A percentile compares a stretch with the other conserved stretches of the same genome.
phyloP scores from a whole-genome alignment of 164 flowering plant species.

The Litsea cubeba region DNA sequence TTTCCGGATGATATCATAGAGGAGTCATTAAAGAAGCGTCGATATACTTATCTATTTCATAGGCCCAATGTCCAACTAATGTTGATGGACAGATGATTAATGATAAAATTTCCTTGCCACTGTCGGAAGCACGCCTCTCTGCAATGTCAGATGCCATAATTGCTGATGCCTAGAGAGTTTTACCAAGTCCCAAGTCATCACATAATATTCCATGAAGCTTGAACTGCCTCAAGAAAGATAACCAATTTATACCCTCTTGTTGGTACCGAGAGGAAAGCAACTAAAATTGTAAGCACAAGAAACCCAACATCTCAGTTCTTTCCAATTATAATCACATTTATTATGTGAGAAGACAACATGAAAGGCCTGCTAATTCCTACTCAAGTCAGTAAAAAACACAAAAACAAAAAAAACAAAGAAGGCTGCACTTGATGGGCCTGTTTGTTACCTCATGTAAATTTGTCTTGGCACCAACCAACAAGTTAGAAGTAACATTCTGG shows the following conservation, averaged over 20 bases:
- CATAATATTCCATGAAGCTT: slow-evolving; percentile 98
- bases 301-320: too few species aligned
- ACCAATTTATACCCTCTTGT: slow-evolving; percentile 99
- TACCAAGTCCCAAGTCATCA: slow-evolving; percentile 99
- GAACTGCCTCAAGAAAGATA: slow-evolving; percentile 85
- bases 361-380: too few species aligned
- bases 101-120: slow-evolving; percentile 38
- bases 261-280: slow-evolving; percentile 65
- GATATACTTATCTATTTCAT: slow-evolving; percentile 92
- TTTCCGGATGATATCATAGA: slow-evolving; percentile 94
- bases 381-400: too few species aligned
- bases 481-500: too few species aligned
- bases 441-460: too few species aligned
- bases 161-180: slow-evolving; percentile 98
- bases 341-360: too few species aligned
- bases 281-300: neutral
- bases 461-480: too few species aligned
- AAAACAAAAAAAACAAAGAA: too few species aligned
- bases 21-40: slow-evolving; percentile 62
- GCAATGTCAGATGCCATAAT: slow-evolving; percentile 93
- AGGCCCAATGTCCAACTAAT: slow-evolving; percentile 98
- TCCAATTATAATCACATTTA: too few species aligned
- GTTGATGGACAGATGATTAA: slow-evolving; percentile 96
- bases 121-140: slow-evolving; percentile 45
- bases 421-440: too few species aligned